Conservation (phyloP, 768 basidiomycete genomes). For the Filobasidium floriforme region DNA sequence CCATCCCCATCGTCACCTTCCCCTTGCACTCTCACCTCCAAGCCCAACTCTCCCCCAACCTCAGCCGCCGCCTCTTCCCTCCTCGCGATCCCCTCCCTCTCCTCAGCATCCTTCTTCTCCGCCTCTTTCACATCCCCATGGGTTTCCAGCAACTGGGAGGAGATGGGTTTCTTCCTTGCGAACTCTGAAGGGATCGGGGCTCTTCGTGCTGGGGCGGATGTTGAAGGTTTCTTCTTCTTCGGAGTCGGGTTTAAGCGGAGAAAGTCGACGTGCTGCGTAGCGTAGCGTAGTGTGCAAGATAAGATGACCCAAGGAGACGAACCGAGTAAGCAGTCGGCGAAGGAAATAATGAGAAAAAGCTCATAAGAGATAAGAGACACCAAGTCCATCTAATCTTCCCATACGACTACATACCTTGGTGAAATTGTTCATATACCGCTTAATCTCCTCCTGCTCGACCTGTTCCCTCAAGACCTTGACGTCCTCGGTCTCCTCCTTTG, state of each 20-base stretch:
- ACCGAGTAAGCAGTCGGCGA: too few relatives aligned
- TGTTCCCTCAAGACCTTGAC: not conserved
- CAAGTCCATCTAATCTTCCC: not conserved
- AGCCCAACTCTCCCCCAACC: too few relatives aligned
- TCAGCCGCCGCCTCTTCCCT: too few relatives aligned
- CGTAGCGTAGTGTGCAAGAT: too few relatives aligned
- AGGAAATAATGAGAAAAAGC: too few relatives aligned
- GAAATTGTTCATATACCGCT: slow-evolving; percentile 5
- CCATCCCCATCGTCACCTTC: not conserved
- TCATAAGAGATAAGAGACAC: too few relatives aligned
- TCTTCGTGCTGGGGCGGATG: not conserved
- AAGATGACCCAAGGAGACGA: too few relatives aligned
- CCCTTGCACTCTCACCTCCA: not conserved
- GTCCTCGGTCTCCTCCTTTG: not conserved
- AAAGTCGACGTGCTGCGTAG: slow-evolving; percentile 5
- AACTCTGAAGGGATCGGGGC: not conserved
- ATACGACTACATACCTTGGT: not conserved
- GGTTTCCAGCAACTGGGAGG: not conserved
- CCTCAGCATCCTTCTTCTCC: not conserved
- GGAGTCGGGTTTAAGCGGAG: not conserved
- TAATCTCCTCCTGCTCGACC: slow-evolving; percentile 6
- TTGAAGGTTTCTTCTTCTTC: not conserved
- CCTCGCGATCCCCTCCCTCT: not conserved
- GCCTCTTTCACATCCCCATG: not conserved
- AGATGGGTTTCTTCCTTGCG: not conserved